Conservation (phyloP, 2,329 filamentous ascomycete species). For the Penicillium concentricum region DNA sequence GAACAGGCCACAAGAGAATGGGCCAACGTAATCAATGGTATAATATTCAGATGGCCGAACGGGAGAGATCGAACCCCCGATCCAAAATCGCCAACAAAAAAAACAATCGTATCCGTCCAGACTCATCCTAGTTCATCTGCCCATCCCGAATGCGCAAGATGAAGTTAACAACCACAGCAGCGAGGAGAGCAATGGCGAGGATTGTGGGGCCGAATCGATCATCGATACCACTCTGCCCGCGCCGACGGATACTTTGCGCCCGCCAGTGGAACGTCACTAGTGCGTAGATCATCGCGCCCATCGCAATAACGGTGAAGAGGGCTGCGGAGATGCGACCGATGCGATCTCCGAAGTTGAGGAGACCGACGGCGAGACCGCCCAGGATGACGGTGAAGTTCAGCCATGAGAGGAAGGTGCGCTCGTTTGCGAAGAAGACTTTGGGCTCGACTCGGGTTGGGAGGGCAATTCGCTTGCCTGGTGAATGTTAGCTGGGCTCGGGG, state of each 20-base stretch:
- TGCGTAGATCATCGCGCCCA: conserved; percentile 94
- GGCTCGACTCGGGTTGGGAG: conserved; percentile 97
- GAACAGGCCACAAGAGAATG: not conserved
- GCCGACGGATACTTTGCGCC: conserved; percentile 83
- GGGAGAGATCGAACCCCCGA: not conserved
- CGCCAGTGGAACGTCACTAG: conserved; percentile 96
- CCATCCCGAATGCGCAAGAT: conserved; percentile 61
- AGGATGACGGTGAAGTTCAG: conserved; percentile 99
- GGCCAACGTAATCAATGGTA: not conserved
- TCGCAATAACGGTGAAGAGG: conserved; percentile 89
- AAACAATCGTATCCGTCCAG: not conserved
- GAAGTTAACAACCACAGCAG: conserved; percentile 95
- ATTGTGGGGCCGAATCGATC: conserved; percentile 93
- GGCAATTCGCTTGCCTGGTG: conserved; percentile 90
- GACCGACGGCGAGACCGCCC: conserved; percentile 90
- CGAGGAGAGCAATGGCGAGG: conserved; percentile 77
- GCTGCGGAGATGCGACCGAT: conserved; percentile 92
- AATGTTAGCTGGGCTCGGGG: conserved; percentile 7
- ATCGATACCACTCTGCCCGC: conserved; percentile 94
- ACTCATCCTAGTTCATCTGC: conserved; percentile 13
- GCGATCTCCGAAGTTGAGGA: conserved; percentile 96
- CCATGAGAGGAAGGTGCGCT: conserved; percentile 98
- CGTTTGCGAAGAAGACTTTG: conserved; percentile 99
- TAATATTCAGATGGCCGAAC: not conserved
- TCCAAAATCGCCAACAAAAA: not conserved